These are phyloP conservation scores for Millerozyma acaciae DNA, from an alignment of 805 yeast genomes.

Conservation along the genomic window DNA sequence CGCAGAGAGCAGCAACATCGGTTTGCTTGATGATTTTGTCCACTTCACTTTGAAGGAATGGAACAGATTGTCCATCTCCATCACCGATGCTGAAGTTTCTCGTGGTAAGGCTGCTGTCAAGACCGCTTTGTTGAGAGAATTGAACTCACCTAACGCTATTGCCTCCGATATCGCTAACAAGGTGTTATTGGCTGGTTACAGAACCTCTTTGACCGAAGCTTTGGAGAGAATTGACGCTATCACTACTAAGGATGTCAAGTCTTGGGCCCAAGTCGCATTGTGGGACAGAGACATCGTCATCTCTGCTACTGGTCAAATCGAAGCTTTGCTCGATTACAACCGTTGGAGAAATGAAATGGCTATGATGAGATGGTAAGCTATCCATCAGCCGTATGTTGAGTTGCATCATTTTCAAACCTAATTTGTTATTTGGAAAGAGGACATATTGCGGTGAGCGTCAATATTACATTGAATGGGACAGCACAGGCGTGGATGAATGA, in stretches of 20 bases:
- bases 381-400: slow-evolving; percentile 1
- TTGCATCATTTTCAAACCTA: no score
- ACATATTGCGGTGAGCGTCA: no score
- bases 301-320: slow-evolving; percentile 83
- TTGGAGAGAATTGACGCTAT: slow-evolving; percentile 62
- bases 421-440: no score
- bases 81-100: slow-evolving; percentile 73
- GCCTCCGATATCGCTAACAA: slow-evolving; percentile 57
- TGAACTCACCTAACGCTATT: slow-evolving; percentile 48
- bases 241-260: slow-evolving; percentile 53
- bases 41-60: slow-evolving; percentile 84
- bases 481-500: no score
- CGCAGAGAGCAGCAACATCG: slow-evolving; percentile 58
- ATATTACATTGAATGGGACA: no score
- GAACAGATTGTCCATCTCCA: slow-evolving; percentile 76
- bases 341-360: slow-evolving; percentile 88
- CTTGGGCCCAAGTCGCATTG: slow-evolving; percentile 72
- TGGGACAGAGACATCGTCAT: slow-evolving; percentile 84
- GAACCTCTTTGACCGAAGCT: slow-evolving; percentile 57
- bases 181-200: slow-evolving; percentile 58
- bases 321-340: slow-evolving; percentile 77
- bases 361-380: slow-evolving; percentile 64
- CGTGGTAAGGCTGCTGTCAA: slow-evolving; percentile 73
- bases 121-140: slow-evolving; percentile 51
- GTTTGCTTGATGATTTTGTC: slow-evolving; percentile 65